Conservation (phyloP, 2,329 filamentous ascomycete genomes). For the Didymella lethalis region DNA sequence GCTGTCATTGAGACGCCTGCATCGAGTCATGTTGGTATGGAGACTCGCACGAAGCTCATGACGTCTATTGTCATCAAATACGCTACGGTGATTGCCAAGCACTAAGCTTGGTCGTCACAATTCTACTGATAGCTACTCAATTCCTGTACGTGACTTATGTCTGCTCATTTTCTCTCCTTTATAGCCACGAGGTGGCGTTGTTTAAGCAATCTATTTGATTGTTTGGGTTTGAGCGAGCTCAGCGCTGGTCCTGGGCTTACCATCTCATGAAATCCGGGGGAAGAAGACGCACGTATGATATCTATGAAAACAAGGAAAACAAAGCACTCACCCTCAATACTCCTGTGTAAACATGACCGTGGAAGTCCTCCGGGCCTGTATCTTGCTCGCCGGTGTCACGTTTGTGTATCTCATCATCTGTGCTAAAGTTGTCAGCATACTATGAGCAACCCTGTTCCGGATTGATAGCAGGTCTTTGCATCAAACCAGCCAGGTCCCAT, state of each 20-base stretch:
- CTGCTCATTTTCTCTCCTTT: background rate
- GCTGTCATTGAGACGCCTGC: slow-evolving; percentile 1
- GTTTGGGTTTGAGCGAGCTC: background rate
- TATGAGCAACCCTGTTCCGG: too few relatives aligned
- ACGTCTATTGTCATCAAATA: slow-evolving; percentile 31
- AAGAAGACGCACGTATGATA: background rate
- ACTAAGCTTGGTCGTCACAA: background rate
- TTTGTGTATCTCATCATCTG: too few relatives aligned
- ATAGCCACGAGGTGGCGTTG: background rate
- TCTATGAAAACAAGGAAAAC: background rate
- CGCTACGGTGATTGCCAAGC: slow-evolving; percentile 21
- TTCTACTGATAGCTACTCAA: background rate
- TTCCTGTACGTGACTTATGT: background rate
- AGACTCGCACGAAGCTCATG: slow-evolving; percentile 23
- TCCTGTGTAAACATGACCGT: background rate
- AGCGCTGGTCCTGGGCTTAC: slow-evolving; percentile 10
- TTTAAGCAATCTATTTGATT: background rate
- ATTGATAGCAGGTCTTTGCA: too few relatives aligned
- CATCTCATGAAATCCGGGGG: slow-evolving; percentile 1
- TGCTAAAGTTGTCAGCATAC: too few relatives aligned
- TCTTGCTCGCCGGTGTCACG: background rate
- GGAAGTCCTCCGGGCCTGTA: too few relatives aligned
- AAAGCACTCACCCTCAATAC: background rate
- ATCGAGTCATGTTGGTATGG: slow-evolving; percentile 12
- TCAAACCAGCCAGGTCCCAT: too few relatives aligned